Evolutionary conservation across 2,329 filamentous ascomycete species (phyloP), one percentile per base, ranked within the genome.

Genomic region (Aspergillus clavatus): DNA sequence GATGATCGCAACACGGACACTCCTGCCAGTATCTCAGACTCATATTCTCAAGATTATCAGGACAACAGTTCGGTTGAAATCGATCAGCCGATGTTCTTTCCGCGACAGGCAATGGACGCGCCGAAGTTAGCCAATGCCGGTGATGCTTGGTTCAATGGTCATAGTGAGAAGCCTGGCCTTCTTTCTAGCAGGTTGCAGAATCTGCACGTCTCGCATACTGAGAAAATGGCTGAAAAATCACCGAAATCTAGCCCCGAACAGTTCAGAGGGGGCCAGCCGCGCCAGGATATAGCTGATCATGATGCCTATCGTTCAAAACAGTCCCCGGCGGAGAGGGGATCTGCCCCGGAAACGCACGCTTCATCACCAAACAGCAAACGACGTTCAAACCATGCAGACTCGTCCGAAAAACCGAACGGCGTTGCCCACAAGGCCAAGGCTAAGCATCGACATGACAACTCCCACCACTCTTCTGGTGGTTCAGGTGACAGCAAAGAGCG

Each of bases 131-230:
- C 49, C 42, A 40, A 42, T 39, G 2, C 51, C 38, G 19, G n/a
- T 24, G 42, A 58, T 29, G n/a, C 40, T 19, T 48, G 52, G 11
- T 35, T 50, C 2, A 64, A 63, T 46, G 62, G 61, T 4, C 50
- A 54, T 24, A 52, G 55, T 43, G 61, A 54, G 24, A 62, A 65
- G 45, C 52, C 58, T 2, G 63, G 65, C 46, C 56, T 63, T 6
- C 60, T 71, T 24, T 65, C 66, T 4, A 67, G 61, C 31, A 62
- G 63, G 41, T 40, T 71, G 27, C 66, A 70, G 41, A 66, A 63
- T 22, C 59, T 66, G 22, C 66, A 70, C 35, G 41, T 70, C 26
- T 62, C 67, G 10, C 66, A 67, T 41, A 56, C 59, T 4, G 58
- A 66, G 38, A 64, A 58, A 28, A 29, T 54, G 7, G 41, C 54